These are phyloP conservation scores for Nigrospora osmanthi DNA, from an alignment of 2,329 filamentous ascomycete species.

Conservation along the genomic window DNA sequence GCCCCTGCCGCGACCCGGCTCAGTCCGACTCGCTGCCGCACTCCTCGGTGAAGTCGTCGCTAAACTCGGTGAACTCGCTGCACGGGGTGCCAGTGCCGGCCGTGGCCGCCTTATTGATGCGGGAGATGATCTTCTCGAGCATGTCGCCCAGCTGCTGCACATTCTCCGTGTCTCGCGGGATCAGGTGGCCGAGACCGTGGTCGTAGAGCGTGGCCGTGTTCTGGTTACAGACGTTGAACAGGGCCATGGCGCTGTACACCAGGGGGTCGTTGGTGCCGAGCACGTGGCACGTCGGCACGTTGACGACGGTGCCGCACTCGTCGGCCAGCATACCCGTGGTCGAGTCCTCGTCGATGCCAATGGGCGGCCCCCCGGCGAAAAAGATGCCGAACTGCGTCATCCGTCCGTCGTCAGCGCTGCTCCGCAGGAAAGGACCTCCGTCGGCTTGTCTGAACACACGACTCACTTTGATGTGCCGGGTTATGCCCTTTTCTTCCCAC, in stretches of 20 bases:
- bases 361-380: slow-evolving; percentile 36
- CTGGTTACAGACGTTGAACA: slow-evolving; percentile 54
- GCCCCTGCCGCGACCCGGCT: too few relatives aligned
- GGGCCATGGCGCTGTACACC: slow-evolving; percentile 49
- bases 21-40: neutral
- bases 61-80: slow-evolving; percentile 2
- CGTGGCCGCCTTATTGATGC: slow-evolving; percentile 1
- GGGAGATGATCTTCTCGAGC: slow-evolving; percentile 1
- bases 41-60: slow-evolving; percentile 1
- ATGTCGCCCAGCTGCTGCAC: slow-evolving; percentile 36
- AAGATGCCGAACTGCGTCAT: slow-evolving; percentile 33
- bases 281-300: slow-evolving; percentile 34
- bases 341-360: slow-evolving; percentile 9
- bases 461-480: slow-evolving; percentile 26
- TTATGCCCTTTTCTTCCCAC: slow-evolving; percentile 18
- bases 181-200: slow-evolving; percentile 56
- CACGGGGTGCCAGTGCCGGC: slow-evolving; percentile 1
- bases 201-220: slow-evolving; percentile 56
- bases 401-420: neutral
- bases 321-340: slow-evolving; percentile 20
- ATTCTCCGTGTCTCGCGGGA: slow-evolving; percentile 44
- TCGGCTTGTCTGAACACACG: neutral
- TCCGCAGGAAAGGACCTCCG: neutral
- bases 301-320: slow-evolving; percentile 27
- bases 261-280: slow-evolving; percentile 52